Conservation (phyloP, 176 grass and related monocot genomes). For the Aechmea fasciata region DNA sequence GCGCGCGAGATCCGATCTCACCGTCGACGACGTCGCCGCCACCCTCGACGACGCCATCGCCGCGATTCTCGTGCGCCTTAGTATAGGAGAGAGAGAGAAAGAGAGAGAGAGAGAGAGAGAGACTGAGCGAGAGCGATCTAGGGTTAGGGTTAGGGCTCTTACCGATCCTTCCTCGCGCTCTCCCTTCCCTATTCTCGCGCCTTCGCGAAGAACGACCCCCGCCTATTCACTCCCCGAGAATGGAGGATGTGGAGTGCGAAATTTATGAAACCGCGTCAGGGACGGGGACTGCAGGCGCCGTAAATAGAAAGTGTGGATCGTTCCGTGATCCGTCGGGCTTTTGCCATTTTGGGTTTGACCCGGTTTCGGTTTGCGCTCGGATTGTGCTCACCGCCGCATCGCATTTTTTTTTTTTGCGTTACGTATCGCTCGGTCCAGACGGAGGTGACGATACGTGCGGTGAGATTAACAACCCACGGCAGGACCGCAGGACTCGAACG, state of each 20-base stretch:
- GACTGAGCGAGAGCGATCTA: background rate
- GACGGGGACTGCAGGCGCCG: background rate
- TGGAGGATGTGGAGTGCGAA: background rate
- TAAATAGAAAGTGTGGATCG: background rate
- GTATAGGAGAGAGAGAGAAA: background rate
- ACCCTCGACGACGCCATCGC: conserved; percentile 65
- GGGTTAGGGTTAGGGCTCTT: background rate
- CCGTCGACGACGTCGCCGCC: conserved; percentile 48
- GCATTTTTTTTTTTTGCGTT: too few species aligned
- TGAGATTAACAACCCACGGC: too few species aligned
- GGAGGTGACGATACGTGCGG: too few species aligned
- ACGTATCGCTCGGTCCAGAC: too few species aligned
- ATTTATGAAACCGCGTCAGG: background rate
- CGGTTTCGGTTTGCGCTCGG: too few species aligned
- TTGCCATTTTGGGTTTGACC: too few species aligned
- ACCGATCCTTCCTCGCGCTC: background rate
- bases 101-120: background rate
- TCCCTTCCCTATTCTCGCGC: background rate
- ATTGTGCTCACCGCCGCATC: too few species aligned
- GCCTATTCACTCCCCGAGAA: background rate
- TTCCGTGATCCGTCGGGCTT: background rate
- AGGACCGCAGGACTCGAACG: too few species aligned
- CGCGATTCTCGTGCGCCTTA: background rate
- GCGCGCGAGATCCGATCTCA: conserved; percentile 61
- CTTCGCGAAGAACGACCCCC: background rate